Percentiles rank a stretch among this genome's conserved stretches.
Conservation (phyloP, 2,329 filamentous ascomycete species). For the Alternaria triticimaculans region DNA sequence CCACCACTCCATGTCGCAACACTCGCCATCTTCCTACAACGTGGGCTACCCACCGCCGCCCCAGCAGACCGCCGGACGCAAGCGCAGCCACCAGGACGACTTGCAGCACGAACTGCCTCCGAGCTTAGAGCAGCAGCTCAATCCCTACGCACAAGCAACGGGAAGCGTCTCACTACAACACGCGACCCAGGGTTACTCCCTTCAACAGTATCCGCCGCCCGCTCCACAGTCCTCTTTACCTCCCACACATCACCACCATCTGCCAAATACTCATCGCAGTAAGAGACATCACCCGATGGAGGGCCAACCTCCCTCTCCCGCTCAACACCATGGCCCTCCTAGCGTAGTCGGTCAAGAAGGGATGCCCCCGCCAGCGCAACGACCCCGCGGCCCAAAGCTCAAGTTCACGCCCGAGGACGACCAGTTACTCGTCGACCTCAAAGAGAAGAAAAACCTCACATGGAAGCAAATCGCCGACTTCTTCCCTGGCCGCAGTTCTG, state of each 20-base stretch:
- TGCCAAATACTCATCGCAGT: conserved; percentile 71
- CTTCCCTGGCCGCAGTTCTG: conserved; percentile 88
- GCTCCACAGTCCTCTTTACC: conserved; percentile 34
- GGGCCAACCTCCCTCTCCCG: conserved; percentile 46
- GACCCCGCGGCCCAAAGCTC: conserved; percentile 85
- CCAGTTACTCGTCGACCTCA: conserved; percentile 83
- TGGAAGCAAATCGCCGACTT: conserved; percentile 99
- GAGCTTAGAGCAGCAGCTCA: conserved; percentile 49
- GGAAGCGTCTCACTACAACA: conserved; percentile 50
- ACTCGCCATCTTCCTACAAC: conserved; percentile 46
- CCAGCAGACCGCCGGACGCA: conserved; percentile 45
- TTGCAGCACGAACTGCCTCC: conserved; percentile 48
- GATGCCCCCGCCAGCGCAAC: conserved; percentile 82
- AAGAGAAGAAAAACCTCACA: conserved; percentile 92
- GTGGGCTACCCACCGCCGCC: conserved; percentile 42
- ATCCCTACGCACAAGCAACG: conserved; percentile 47
- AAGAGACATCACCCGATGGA: conserved; percentile 67
- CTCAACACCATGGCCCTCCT: conserved; percentile 67
- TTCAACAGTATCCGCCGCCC: conserved; percentile 45
- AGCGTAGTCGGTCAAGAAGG: conserved; percentile 85
- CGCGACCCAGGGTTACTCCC: conserved; percentile 45
- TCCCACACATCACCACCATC: conserved; percentile 75
- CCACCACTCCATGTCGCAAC: conserved; percentile 47
- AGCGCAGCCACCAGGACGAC: conserved; percentile 53
- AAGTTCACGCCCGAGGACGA: conserved; percentile 96